Percentiles rank a stretch among this genome's conserved stretches.
These are phyloP conservation scores for Ophiobolus disseminans DNA, from an alignment of 2,329 filamentous ascomycete species.

Conservation along the genomic window DNA sequence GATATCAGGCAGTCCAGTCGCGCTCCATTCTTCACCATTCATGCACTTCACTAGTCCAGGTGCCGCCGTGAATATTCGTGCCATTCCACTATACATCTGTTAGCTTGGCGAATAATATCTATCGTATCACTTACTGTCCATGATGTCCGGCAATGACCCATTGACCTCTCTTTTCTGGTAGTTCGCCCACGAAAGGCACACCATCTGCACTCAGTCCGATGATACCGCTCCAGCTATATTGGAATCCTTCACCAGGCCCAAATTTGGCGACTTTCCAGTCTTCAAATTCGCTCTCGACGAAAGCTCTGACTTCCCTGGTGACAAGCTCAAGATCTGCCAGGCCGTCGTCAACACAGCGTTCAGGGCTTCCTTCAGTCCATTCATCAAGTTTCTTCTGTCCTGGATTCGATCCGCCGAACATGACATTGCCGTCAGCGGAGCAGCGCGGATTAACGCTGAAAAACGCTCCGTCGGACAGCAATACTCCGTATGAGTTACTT, in stretches of 20 bases:
- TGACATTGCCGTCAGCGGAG: slow-evolving; percentile 36
- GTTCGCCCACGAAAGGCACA: slow-evolving; percentile 33
- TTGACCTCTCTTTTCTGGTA: slow-evolving; percentile 32
- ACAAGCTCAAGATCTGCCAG: slow-evolving; percentile 33
- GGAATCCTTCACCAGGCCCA: slow-evolving; percentile 39
- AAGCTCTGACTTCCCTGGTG: slow-evolving; percentile 29
- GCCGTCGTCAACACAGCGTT: slow-evolving; percentile 39
- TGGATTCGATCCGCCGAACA: slow-evolving; percentile 45
- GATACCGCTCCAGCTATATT: slow-evolving; percentile 41
- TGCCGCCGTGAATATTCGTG: slow-evolving; percentile 36
- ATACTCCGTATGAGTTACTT: slow-evolving; percentile 43
- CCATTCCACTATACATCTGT: slow-evolving; percentile 30
- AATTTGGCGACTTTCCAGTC: slow-evolving; percentile 31
- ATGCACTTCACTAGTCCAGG: slow-evolving; percentile 34
- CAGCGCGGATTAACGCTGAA: slow-evolving; percentile 46
- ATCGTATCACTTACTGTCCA: slow-evolving; percentile 36
- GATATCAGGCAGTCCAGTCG: slow-evolving; percentile 29
- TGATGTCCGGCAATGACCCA: slow-evolving; percentile 40
- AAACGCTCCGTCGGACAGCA: slow-evolving; percentile 36
- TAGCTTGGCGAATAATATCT: slow-evolving; percentile 2
- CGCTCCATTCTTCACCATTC: slow-evolving; percentile 26
- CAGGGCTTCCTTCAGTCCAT: slow-evolving; percentile 39
- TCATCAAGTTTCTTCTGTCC: slow-evolving; percentile 39
- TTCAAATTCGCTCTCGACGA: slow-evolving; percentile 34
- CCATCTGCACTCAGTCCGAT: slow-evolving; percentile 34